These are phyloP conservation scores for Xylariaceae sp. DNA, from an alignment of 2,329 filamentous ascomycete species.

Conservation along the genomic window DNA sequence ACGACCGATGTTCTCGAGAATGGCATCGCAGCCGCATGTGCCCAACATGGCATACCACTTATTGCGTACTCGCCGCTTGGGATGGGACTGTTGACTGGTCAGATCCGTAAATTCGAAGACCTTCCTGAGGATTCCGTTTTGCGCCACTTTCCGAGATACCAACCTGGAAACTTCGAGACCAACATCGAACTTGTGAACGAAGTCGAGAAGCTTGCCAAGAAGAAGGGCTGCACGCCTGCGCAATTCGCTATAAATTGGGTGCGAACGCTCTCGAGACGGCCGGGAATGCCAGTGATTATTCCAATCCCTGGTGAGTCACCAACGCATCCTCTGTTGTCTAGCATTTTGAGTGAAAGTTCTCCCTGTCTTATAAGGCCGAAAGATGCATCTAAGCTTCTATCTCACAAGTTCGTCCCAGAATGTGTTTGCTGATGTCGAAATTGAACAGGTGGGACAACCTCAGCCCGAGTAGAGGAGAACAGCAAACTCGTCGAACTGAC, in stretches of 20 bases:
- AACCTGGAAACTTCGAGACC: slow-evolving; percentile 56
- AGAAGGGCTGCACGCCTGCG: slow-evolving; percentile 56
- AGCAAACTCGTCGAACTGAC: slow-evolving; percentile 45
- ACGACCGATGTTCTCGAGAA: slow-evolving; percentile 25
- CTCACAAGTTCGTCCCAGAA: no score
- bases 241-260: slow-evolving; percentile 68
- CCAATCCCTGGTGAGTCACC: slow-evolving; percentile 55
- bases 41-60: slow-evolving; percentile 63
- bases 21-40: slow-evolving; percentile 43
- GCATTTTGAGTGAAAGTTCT: no score
- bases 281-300: slow-evolving; percentile 55
- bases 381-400: no score
- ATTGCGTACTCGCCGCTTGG: slow-evolving; percentile 71
- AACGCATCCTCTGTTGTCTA: no score
- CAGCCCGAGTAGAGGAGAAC: slow-evolving; percentile 59
- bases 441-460: slow-evolving; percentile 42
- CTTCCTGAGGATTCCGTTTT: slow-evolving; percentile 49
- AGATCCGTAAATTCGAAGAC: slow-evolving; percentile 49
- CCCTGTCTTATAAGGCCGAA: no score
- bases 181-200: slow-evolving; percentile 60
- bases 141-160: slow-evolving; percentile 53
- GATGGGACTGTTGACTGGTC: slow-evolving; percentile 51
- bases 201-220: slow-evolving; percentile 53
- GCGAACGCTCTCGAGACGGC: slow-evolving; percentile 42
- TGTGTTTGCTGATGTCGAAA: no score